Evolutionary conservation across 257 asterid genomes (phyloP), one percentile per base, ranked within the genome.

Genomic region (Solanum piurae): DNA sequence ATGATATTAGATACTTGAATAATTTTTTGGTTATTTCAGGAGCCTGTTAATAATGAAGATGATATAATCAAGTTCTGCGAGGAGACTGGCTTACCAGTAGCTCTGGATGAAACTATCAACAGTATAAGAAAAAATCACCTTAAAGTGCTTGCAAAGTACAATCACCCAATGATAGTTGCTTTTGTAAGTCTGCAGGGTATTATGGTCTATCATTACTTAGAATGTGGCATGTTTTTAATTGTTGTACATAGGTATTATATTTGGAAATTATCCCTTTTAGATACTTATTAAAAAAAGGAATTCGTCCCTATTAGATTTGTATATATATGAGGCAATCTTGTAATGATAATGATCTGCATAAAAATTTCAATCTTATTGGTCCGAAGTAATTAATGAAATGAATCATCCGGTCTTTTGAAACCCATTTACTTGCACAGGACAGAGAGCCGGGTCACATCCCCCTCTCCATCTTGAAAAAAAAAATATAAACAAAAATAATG

Each of bases 71-170:
- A 88, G 91, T 97, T 97, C 92, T 96, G 96, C 27, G 93, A 92
- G 88, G 98, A 94, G 91, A 94, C 98, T 69, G 98, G 97, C 87
- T 71, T 96, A 83, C 94, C 99, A 6, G 99, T 97, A 92, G 99
- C 99, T 36, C 92, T 97, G 86, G 99, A 97, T 88, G 99, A 97
- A 91, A 95, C 98, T 80, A 87, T 97, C 89, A 94, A 95, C 93
- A 75, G 42, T 88, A 89, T 89, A 27, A 79, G 87, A 84, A 93
- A 90, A 75, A 90, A 92, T 80, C 95, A 93, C 86, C 93, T 91
- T 58, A 89, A 91, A 64, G 88, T 91, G 88, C 97, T 97, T 83
- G 88, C 93, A 91, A 95, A 95, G 90, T 93, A 89, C 93, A 88
- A 66, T 90, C 98, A 96, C 88, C 86, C 96, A 3, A 97, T 98